Evolutionary conservation across 2,329 filamentous ascomycete species (phyloP).

Genomic region (Clonostachys chloroleuca): DNA sequence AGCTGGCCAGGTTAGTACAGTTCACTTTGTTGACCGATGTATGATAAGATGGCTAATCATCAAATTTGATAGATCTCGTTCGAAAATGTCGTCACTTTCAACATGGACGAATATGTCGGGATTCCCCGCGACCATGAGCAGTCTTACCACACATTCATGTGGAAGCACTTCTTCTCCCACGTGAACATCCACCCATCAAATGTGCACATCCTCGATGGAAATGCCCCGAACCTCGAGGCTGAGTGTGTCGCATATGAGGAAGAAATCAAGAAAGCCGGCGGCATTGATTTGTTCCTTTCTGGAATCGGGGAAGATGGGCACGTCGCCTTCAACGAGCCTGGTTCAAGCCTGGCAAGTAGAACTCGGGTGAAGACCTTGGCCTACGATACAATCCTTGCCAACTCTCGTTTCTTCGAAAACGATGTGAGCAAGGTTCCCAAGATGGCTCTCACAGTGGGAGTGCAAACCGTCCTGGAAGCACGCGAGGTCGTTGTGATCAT

Average conservation of each 20-base stretch:
- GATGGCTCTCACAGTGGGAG: slow-evolving; percentile 81
- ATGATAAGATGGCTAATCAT: background rate
- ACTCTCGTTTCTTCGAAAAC: slow-evolving; percentile 78
- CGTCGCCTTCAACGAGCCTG: slow-evolving; percentile 88
- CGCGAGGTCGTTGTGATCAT: slow-evolving; percentile 81
- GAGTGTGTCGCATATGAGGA: slow-evolving; percentile 79
- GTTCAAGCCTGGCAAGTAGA: slow-evolving; percentile 70
- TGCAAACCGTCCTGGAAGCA: slow-evolving; percentile 78
- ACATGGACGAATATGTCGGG: slow-evolving; percentile 91
- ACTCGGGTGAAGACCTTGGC: slow-evolving; percentile 84
- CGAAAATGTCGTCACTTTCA: slow-evolving; percentile 85
- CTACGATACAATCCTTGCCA: slow-evolving; percentile 82
- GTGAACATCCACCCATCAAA: slow-evolving; percentile 78
- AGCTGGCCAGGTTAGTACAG: slow-evolving; percentile 47
- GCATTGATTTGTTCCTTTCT: slow-evolving; percentile 81
- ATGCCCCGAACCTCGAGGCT: slow-evolving; percentile 67
- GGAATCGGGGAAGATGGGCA: slow-evolving; percentile 85
- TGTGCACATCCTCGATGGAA: slow-evolving; percentile 81
- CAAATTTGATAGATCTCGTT: slow-evolving; percentile 61
- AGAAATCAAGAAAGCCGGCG: slow-evolving; percentile 68
- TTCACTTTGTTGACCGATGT: slow-evolving; percentile 6
- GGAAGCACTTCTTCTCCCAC: slow-evolving; percentile 84
- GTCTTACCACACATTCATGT: slow-evolving; percentile 91
- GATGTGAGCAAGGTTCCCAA: slow-evolving; percentile 70
- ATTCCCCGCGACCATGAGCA: slow-evolving; percentile 79